A percentile compares a stretch with the other conserved stretches of the same genome.
Evolutionary conservation across 805 yeast genomes (phyloP).

Genomic region (Ogataea haglerorum): DNA sequence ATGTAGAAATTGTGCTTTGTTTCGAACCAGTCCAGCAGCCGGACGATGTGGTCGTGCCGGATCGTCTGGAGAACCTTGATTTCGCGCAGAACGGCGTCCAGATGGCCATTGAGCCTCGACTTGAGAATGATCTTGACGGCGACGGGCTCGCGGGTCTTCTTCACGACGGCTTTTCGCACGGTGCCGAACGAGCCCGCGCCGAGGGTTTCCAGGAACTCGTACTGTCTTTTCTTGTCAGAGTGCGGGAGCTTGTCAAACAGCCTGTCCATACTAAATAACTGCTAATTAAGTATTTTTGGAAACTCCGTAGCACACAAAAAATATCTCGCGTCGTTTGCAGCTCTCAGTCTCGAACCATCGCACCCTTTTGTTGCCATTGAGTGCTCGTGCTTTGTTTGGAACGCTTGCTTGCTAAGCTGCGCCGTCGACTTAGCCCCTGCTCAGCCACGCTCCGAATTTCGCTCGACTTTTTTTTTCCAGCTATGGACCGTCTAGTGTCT

Average conservation of each 20-base stretch:
- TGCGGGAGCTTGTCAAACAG: slow-evolving; percentile 15
- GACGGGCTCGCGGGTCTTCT: slow-evolving; percentile 57
- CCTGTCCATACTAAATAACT: slow-evolving; percentile 11
- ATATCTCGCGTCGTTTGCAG: background rate
- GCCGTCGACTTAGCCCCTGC: background rate
- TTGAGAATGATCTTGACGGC: slow-evolving; percentile 88
- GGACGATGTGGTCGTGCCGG: slow-evolving; percentile 83
- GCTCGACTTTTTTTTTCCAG: too few relatives aligned
- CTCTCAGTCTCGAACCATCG: too few relatives aligned
- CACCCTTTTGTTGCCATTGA: too few relatives aligned
- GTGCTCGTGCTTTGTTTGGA: background rate
- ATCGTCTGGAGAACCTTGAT: slow-evolving; percentile 63
- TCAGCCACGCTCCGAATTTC: background rate
- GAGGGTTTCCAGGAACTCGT: slow-evolving; percentile 75
- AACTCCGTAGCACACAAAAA: background rate
- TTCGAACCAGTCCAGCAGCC: slow-evolving; percentile 90
- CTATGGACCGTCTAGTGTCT: slow-evolving; percentile 29
- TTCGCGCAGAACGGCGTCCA: slow-evolving; percentile 73
- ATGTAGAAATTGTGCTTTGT: slow-evolving; percentile 87
- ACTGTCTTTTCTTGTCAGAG: slow-evolving; percentile 54
- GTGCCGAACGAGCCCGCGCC: slow-evolving; percentile 97
- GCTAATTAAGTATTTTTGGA: background rate
- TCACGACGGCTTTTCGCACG: slow-evolving; percentile 66
- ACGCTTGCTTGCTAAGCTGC: slow-evolving; percentile 3
- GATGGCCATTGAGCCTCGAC: slow-evolving; percentile 69